phyloP scores from a whole-genome alignment of 805 yeast species.

The Scheffersomyces lignosus region DNA sequence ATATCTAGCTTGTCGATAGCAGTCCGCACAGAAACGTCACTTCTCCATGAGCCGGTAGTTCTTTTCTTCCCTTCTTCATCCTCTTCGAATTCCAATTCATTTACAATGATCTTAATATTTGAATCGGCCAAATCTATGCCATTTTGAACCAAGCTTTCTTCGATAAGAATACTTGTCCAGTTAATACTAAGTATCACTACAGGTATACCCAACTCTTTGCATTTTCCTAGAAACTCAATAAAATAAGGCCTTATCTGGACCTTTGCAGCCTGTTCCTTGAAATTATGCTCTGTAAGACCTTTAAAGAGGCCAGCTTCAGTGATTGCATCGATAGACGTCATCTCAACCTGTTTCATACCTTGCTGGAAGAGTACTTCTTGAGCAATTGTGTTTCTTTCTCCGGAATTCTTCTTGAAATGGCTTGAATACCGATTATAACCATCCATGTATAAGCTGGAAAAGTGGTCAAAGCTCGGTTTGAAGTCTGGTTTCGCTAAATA shows the following conservation, averaged over 20 bases:
- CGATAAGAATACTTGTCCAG: conserved; percentile 57
- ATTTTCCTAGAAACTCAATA: conserved; percentile 25
- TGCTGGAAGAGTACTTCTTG: conserved; percentile 48
- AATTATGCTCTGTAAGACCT: conserved; percentile 32
- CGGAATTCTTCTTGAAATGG: conserved; percentile 17
- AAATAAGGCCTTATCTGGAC: conserved; percentile 44
- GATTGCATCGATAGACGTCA: conserved; percentile 47
- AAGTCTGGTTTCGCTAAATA: conserved; percentile 37
- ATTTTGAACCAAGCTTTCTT: conserved; percentile 22
- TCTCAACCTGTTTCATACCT: conserved; percentile 47
- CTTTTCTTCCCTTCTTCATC: not conserved
- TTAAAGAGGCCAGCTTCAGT: conserved; percentile 39
- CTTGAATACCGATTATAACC: conserved; percentile 32
- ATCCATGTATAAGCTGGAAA: conserved; percentile 41
- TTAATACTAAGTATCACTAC: conserved; percentile 56
- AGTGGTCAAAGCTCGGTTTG: conserved; percentile 42
- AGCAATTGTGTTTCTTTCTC: conserved; percentile 29
- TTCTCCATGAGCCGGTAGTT: conserved; percentile 21
- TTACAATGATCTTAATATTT: conserved; percentile 40
- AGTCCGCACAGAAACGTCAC: conserved; percentile 38
- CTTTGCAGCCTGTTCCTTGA: conserved; percentile 33
- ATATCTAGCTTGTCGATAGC: conserved; percentile 50
- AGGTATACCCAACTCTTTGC: conserved; percentile 27
- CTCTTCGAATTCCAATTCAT: conserved; percentile 48
- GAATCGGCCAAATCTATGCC: conserved; percentile 17